A percentile compares a stretch with the other conserved stretches of the same genome.
These are phyloP conservation scores for Botrytis squamosa DNA, from an alignment of 2,329 filamentous ascomycete species.

Conservation along the genomic window DNA sequence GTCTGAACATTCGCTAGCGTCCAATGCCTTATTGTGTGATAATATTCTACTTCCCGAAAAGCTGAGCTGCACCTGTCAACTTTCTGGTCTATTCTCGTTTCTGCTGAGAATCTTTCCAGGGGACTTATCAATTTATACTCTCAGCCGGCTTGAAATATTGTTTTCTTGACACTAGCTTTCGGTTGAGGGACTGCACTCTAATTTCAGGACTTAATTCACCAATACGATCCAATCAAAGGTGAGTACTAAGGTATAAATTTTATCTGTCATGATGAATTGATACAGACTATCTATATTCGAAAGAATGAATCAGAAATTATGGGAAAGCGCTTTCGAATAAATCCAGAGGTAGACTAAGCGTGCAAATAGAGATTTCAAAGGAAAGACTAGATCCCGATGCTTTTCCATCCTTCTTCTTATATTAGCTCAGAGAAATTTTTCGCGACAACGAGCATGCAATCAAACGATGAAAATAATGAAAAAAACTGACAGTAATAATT, in stretches of 20 bases:
- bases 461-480: background rate
- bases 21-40: background rate
- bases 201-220: background rate
- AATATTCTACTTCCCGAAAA: background rate
- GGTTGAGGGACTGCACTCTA: background rate
- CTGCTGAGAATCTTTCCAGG: background rate
- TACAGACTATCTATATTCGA: no score
- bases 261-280: background rate
- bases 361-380: background rate
- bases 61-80: background rate
- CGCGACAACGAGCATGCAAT: background rate
- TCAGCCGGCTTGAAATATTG: background rate
- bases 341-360: background rate
- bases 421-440: rapidly evolving
- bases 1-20: background rate
- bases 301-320: no score
- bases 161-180: background rate
- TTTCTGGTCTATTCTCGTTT: background rate
- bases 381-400: background rate
- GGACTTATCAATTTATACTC: background rate
- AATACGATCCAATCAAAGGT: background rate
- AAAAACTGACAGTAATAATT: background rate
- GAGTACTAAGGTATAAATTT: background rate
- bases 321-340: no score
- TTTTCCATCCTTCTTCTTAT: rapidly evolving